Evolutionary conservation across 2,329 filamentous ascomycete genomes (phyloP), one percentile per base, ranked within the genome.

Genomic region (Diaporthe citri): DNA sequence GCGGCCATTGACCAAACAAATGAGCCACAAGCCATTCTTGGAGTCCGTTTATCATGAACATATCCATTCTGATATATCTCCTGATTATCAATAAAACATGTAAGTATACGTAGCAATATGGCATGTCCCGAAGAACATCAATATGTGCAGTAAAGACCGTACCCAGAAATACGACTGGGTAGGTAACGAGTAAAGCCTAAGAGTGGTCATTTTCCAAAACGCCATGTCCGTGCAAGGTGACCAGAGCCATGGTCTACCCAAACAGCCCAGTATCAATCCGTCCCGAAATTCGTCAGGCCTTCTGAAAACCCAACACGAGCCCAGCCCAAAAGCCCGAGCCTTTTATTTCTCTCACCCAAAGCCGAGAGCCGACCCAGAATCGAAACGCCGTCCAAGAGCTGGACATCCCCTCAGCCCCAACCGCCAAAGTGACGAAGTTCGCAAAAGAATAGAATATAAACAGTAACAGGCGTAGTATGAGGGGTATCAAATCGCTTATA

Each of bases 401-500:
- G 57, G 43, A 17, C 22, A 57, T 1, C n/a, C 39, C 31, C 51
- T 43, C 67, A 43, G 52, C 67, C 43, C 10, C 20, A 41, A n/a
- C 43, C 34, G n/a, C 20, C 43, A 36, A 36, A 51, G n/a, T 31
- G 48, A 17, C 22, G 2, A 55, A 72, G 41, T 59, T 15, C 34
- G 56, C 46, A 51, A 62, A 1, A 48, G 64, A 60, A 57, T 71
- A 48, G 34, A 55, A 43, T 67, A 28, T 67, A 67, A 67, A 67
- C 46, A 67, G 34, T 52, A 67, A 41, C 46, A 52, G 43, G 64
- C 43, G 48, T 52, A 67, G 64, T 67, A 67, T 67, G 64, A 67
- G 64, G 73, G 73, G 67, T 72, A 72, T 74, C 72, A 70, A 57
- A 59, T 51, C 36, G 62, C 62, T 56, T 70, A 59, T 70, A 73